Evolutionary conservation across 2,329 filamentous ascomycete species (phyloP).

Genomic region (Epicoccum sorghinum): DNA sequence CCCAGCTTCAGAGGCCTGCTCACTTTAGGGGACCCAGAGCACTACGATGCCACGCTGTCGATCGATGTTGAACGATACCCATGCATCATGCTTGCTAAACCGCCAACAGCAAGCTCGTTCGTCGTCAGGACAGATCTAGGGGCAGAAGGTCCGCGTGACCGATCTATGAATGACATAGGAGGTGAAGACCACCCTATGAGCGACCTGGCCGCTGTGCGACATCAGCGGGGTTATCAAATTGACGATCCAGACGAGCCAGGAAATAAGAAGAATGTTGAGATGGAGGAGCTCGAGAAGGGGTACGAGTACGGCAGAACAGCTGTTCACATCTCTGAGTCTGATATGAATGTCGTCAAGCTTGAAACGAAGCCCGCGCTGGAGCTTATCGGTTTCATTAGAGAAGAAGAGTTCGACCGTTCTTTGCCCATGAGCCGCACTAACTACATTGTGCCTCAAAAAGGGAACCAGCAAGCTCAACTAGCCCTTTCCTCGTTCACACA

Average conservation of each 20-base stretch:
- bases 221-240: constrained; percentile 79
- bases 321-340: constrained; percentile 85
- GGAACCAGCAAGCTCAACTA: constrained; percentile 80
- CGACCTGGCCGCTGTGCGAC: constrained; percentile 72
- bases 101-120: constrained; percentile 79
- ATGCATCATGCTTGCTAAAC: constrained; percentile 76
- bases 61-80: constrained; percentile 93
- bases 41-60: constrained; percentile 74
- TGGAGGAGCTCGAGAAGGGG: constrained; percentile 86
- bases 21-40: constrained; percentile 77
- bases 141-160: constrained; percentile 57
- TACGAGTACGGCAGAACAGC: constrained; percentile 93
- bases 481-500: constrained; percentile 89
- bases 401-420: constrained; percentile 79
- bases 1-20: constrained; percentile 80
- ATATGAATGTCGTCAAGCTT: constrained; percentile 86
- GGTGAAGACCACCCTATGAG: constrained; percentile 46
- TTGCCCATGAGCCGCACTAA: constrained; percentile 83
- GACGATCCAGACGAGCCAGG: constrained; percentile 75
- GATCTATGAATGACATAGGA: constrained; percentile 59
- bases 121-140: constrained; percentile 59
- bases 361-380: constrained; percentile 77
- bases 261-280: constrained; percentile 80
- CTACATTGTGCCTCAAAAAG: constrained; percentile 76
- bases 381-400: constrained; percentile 84